Conservation (phyloP, 495 filamentous ascomycete genomes). For the Talaromyces stipitatus region DNA sequence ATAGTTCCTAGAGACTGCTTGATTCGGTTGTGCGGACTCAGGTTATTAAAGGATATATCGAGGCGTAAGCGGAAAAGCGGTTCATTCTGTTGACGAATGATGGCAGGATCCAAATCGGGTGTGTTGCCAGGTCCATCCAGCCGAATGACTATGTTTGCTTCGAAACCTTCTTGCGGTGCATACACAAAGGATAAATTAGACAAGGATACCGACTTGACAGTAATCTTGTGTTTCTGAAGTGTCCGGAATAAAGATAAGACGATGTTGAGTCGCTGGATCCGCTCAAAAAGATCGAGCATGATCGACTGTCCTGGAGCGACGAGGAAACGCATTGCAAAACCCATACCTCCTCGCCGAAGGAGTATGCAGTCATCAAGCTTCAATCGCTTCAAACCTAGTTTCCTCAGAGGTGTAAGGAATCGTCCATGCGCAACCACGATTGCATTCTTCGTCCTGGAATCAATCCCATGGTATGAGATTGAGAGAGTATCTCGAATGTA, state of each 20-base stretch:
- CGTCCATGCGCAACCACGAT: slow-evolving; percentile 35
- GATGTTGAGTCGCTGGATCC: slow-evolving; percentile 34
- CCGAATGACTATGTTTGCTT: slow-evolving; percentile 24
- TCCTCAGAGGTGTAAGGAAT: slow-evolving; percentile 17
- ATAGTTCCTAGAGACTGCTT: slow-evolving; percentile 52
- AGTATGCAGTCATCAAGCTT: slow-evolving; percentile 24
- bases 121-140: slow-evolving; percentile 12
- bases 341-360: slow-evolving; percentile 24
- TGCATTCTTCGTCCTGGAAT: slow-evolving; percentile 21
- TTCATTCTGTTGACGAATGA: slow-evolving; percentile 16
- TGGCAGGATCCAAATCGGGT: slow-evolving; percentile 15
- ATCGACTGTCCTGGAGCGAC: slow-evolving; percentile 28
- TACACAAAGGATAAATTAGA: slow-evolving; percentile 31
- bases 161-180: slow-evolving; percentile 20
- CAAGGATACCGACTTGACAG: slow-evolving; percentile 24
- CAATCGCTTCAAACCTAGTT: slow-evolving; percentile 18
- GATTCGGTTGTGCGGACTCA: slow-evolving; percentile 72
- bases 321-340: slow-evolving; percentile 35
- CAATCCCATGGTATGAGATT: slow-evolving; percentile 35
- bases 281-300: slow-evolving; percentile 28
- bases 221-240: slow-evolving; percentile 28
- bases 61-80: slow-evolving; percentile 24
- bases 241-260: slow-evolving; percentile 32
- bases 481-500: slow-evolving; percentile 29
- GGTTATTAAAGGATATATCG: slow-evolving; percentile 42